Conservation (phyloP, 208 protist species). For the Leishmania lainsoni region DNA sequence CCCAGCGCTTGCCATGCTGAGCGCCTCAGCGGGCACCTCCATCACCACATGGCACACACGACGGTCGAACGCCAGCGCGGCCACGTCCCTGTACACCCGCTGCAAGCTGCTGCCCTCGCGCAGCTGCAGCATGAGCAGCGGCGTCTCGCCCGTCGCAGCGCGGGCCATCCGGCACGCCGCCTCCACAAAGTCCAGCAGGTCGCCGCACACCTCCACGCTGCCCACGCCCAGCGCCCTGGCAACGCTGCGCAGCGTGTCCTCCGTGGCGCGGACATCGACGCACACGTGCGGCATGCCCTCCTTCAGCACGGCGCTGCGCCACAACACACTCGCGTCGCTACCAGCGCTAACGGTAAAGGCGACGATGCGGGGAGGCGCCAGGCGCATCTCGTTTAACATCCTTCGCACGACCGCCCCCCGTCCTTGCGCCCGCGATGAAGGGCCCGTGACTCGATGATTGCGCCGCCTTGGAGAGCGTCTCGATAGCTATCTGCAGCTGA, state of each 20-base stretch:
- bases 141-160: too few species aligned
- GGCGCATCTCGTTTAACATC: conserved; percentile 37
- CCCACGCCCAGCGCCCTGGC: conserved; percentile 70
- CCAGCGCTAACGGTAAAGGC: too few species aligned
- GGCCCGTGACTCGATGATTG: conserved; percentile 4
- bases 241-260: conserved; percentile 14
- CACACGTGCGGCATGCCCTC: too few species aligned
- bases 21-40: conserved; percentile 70
- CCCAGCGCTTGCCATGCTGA: too few species aligned
- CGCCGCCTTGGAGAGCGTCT: conserved; percentile 31
- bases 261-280: too few species aligned
- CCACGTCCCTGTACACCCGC: conserved; percentile 73
- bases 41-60: conserved; percentile 74
- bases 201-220: conserved; percentile 85
- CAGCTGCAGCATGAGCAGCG: conserved; percentile 52
- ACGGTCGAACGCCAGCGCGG: conserved; percentile 70
- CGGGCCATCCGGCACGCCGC: conserved; percentile 18
- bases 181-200: conserved; percentile 75
- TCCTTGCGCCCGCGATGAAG: conserved; percentile 26
- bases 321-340: background rate
- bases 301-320: too few species aligned
- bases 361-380: background rate
- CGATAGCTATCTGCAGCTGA: conserved; percentile 46
- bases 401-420: conserved; percentile 39
- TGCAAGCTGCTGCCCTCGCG: conserved; percentile 62